These are phyloP conservation scores for Trichoderma sp. DNA, from an alignment of 2,329 filamentous ascomycete species.

Conservation along the genomic window DNA sequence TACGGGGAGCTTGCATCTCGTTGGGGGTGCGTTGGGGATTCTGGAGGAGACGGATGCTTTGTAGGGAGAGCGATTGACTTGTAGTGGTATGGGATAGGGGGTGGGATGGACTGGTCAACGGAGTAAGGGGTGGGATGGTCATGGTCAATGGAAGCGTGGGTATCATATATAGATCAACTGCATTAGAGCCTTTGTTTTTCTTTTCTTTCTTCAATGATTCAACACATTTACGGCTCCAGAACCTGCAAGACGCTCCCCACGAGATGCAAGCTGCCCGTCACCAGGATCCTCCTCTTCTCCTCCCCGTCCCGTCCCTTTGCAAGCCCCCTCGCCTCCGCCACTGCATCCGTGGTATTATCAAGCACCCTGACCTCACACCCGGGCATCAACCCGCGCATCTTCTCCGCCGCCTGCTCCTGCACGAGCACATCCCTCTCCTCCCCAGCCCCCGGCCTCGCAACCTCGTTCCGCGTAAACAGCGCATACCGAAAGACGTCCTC, in stretches of 20 bases:
- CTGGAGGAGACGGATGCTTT: slow-evolving; percentile 52
- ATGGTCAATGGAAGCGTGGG: neutral
- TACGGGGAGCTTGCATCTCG: slow-evolving; percentile 65
- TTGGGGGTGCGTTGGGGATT: slow-evolving; percentile 57
- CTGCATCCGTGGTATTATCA: slow-evolving; percentile 72
- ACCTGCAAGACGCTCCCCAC: slow-evolving; percentile 78
- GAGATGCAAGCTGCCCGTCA: slow-evolving; percentile 83
- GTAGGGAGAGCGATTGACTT: slow-evolving; percentile 29
- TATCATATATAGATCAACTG: neutral
- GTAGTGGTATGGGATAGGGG: neutral
- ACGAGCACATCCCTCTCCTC: slow-evolving; percentile 57
- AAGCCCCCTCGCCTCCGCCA: slow-evolving; percentile 57
- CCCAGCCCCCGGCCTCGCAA: slow-evolving; percentile 30
- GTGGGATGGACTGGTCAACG: neutral
- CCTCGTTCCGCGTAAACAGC: slow-evolving; percentile 78
- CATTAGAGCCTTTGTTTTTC: neutral
- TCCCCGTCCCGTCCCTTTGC: slow-evolving; percentile 40
- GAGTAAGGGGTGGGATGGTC: neutral
- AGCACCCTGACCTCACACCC: slow-evolving; percentile 51
- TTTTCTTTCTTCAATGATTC: neutral
- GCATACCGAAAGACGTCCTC: slow-evolving; percentile 65
- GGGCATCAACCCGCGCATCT: slow-evolving; percentile 61
- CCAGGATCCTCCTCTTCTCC: slow-evolving; percentile 61
- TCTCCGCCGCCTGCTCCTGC: slow-evolving; percentile 66
- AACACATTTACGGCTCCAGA: slow-evolving; percentile 52